Evolutionary conservation across 805 yeast genomes (phyloP), one percentile per base, ranked within the genome.

Genomic region (Yarrowia sp.): DNA sequence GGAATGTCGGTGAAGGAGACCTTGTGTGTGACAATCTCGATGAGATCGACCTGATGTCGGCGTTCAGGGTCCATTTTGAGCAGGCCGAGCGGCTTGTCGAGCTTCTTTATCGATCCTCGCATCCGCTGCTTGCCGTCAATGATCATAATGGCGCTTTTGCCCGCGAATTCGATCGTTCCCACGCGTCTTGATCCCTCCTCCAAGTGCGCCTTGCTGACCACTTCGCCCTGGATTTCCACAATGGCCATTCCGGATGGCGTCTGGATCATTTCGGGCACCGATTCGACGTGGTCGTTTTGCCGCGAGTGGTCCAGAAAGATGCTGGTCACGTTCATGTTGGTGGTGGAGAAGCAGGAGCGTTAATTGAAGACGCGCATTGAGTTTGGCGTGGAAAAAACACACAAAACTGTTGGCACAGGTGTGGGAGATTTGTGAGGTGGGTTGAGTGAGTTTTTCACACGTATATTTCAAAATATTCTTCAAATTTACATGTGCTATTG

Each of bases 141-240:
- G 14, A 58, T 27, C 62, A 58, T 4, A 4, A 12, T 22, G 13
- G 53, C 62, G 7, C 24, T 41, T 9, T n/a, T 19, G 2, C 19
- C 62, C 6, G 25, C 16, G 8, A 41, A 41, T 19, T 42, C 62
- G 18, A 58, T 31, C 10, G 42, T 33, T 22, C 53, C 53, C 6
- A 44, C 42, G 53, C 41, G 41, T 44, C 62, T 33, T 13, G 51
- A 32, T 42, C 53, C 62, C 24, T 58, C 62, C 18, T n/a, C 4
- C 10, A 42, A 12, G 22, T 39, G 39, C 8, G 41, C 19, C 7
- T 32, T 31, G 18, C 46, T 55, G 36, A 38, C 47, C 19, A 58
- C 33, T 12, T 42, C 62, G 12, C 62, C 62, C 55, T 58, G 62
- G 32, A 58, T 58, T 32, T 58, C 62, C 18, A 58, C 62, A 31